These are phyloP conservation scores for Aspergillus cavernicola DNA, from an alignment of 495 filamentous ascomycete genomes.

Conservation along the genomic window DNA sequence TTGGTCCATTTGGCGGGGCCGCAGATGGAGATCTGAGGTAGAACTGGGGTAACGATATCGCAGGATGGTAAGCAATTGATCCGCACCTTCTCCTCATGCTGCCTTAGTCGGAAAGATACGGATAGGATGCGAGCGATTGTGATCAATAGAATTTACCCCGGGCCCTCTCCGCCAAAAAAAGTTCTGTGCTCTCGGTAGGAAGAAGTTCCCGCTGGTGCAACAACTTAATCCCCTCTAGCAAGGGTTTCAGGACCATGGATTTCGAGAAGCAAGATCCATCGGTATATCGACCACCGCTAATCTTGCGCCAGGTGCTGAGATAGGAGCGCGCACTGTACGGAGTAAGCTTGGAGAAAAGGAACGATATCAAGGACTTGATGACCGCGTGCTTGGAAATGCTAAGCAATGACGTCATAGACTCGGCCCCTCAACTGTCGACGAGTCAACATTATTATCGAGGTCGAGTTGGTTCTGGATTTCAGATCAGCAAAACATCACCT, in stretches of 20 bases:
- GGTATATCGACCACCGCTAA: not conserved
- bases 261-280: not conserved
- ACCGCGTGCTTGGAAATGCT: not conserved
- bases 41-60: not conserved
- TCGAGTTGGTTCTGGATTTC: too few relatives aligned
- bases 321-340: not conserved
- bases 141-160: not conserved
- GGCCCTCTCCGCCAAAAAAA: not conserved
- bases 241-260: not conserved
- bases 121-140: not conserved
- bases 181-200: not conserved
- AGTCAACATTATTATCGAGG: too few relatives aligned
- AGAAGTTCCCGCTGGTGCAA: not conserved
- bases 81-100: not conserved
- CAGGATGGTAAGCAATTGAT: not conserved
- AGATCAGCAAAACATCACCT: too few relatives aligned
- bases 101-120: not conserved
- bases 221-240: not conserved
- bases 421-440: not conserved
- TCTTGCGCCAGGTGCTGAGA: not conserved
- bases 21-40: not conserved
- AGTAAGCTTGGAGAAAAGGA: not conserved
- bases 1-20: not conserved
- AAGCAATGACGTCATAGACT: not conserved
- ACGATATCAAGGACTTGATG: not conserved